Base-by-base conservation (phyloP, 371 early-diverging fungal genomes). In the Massospora cicadina region DNA sequence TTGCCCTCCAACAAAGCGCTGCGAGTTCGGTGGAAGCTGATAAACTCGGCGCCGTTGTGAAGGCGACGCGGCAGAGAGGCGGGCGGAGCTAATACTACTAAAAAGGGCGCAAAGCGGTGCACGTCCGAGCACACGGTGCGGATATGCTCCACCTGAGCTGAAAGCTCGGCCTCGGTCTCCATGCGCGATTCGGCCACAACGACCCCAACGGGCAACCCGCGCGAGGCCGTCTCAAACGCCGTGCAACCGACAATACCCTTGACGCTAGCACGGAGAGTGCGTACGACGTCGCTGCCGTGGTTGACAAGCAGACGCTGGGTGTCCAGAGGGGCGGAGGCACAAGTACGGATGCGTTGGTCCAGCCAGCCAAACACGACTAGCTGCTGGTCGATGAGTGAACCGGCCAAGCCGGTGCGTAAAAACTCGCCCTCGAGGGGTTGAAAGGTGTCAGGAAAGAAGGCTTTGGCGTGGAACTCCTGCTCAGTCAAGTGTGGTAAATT, bases 341-440 rank as follows among this genome's bases (percentile, higher is more conserved):
- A 10, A 27, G 61, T 60, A 29, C 21, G 31, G n/a, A 54, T 30
- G 33, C 12, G 58, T 13, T 64, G 57, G 23, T 64, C 28, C 55
- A 84, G 88, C 31, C 79, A 71, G 21, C 89, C 89, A 68, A 89
- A 79, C 17, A 87, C 71, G 23, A 88, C 76, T 1, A 89, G 66
- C 25, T 83, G 80, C 0, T 84, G 88, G 33, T 80, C 84, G 55
- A 88, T 78, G 55, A 89, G 65, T 13, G 85, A 81, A 3, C 91
- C 93, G 59, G 87, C 73, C 21, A 89, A 71, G 1, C 91, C 91
- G 2, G 91, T 90, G 58, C 89, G 75, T 63, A 90, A 69, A 68
- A 87, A 88, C 33, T 80, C 71, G 65, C 76, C 77, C 59, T 77
- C 68, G 61, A 69, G 67, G 30, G 68, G 69, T 17, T 68, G 72